These are phyloP conservation scores for Crithidia fasciculata DNA, from an alignment of 208 protist species.

Conservation along the genomic window DNA sequence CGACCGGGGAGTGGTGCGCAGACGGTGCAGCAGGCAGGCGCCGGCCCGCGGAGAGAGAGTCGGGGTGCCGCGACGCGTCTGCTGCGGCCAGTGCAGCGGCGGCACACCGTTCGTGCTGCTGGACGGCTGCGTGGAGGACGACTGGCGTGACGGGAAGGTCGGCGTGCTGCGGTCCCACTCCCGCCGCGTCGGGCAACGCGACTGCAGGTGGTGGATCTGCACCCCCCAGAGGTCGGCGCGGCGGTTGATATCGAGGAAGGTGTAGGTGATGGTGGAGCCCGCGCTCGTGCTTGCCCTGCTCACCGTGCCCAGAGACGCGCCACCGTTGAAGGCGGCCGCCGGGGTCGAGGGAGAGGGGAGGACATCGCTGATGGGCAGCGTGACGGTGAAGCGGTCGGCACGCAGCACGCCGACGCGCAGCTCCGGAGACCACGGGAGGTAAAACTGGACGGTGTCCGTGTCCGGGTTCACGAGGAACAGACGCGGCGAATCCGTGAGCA, in stretches of 20 bases:
- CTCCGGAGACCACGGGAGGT: conserved; percentile 38
- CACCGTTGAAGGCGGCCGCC: not conserved
- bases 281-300: conserved; percentile 1
- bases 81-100: conserved; percentile 3
- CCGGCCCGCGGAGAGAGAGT: conserved; percentile 5
- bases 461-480: conserved; percentile 65
- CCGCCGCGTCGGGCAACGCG: not conserved
- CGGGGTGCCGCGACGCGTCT: not conserved
- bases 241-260: conserved; percentile 40
- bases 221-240: conserved; percentile 61
- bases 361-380: conserved; percentile 1
- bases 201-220: conserved; percentile 39
- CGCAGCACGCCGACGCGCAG: conserved; percentile 43
- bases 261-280: conserved; percentile 23
- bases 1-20: conserved; percentile 31
- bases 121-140: conserved; percentile 4
- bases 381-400: conserved; percentile 40
- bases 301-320: not conserved
- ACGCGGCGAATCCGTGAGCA: conserved; percentile 69
- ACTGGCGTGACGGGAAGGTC: not conserved
- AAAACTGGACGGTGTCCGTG: conserved; percentile 26
- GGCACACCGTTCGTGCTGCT: not conserved
- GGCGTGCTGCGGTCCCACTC: not conserved
- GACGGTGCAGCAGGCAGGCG: conserved; percentile 24
- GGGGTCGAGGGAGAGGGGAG: conserved; percentile 17